Evolutionary conservation across 208 protist species (phyloP).

Genomic region (Trypanosoma rangeli): DNA sequence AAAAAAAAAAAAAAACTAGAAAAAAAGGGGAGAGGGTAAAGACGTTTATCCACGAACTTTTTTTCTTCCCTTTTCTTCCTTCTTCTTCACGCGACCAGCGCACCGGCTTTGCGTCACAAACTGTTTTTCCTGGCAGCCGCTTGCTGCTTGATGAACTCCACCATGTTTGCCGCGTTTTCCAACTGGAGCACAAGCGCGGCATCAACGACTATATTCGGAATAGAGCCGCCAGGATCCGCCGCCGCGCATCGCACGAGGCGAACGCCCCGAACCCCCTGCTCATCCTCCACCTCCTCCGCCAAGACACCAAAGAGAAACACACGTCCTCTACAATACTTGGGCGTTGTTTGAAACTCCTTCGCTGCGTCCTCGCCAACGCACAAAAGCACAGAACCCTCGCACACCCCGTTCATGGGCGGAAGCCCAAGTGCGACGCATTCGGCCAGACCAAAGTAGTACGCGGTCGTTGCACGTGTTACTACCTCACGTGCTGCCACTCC

Average conservation of each 20-base stretch:
- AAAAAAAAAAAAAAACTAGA: constrained; percentile 20
- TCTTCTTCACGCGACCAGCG: neutral
- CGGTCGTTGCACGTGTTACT: constrained; percentile 20
- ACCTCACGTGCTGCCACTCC: constrained; percentile 35
- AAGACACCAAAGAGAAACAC: constrained; percentile 36
- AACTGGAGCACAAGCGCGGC: constrained; percentile 21
- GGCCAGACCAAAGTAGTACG: constrained; percentile 34
- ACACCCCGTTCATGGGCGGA: neutral
- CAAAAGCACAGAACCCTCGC: constrained; percentile 27
- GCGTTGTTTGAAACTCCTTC: constrained; percentile 29
- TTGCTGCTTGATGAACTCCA: constrained; percentile 11
- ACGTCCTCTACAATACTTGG: constrained; percentile 30
- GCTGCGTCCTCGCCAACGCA: constrained; percentile 37
- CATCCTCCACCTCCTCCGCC: constrained; percentile 24
- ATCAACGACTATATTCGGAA: constrained; percentile 27
- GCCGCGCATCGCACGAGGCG: constrained; percentile 27
- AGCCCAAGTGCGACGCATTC: constrained; percentile 25
- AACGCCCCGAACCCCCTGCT: constrained; percentile 26
- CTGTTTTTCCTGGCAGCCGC: neutral
- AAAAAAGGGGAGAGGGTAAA: neutral
- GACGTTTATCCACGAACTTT: neutral
- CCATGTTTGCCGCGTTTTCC: constrained; percentile 21
- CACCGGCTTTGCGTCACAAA: neutral
- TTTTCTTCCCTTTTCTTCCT: neutral
- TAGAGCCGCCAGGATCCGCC: constrained; percentile 30